Percentiles rank a stretch among this genome's conserved stretches.
These are phyloP conservation scores for Fraxinus pennsylvanica DNA, from an alignment of 257 asterid species.

Conservation along the genomic window DNA sequence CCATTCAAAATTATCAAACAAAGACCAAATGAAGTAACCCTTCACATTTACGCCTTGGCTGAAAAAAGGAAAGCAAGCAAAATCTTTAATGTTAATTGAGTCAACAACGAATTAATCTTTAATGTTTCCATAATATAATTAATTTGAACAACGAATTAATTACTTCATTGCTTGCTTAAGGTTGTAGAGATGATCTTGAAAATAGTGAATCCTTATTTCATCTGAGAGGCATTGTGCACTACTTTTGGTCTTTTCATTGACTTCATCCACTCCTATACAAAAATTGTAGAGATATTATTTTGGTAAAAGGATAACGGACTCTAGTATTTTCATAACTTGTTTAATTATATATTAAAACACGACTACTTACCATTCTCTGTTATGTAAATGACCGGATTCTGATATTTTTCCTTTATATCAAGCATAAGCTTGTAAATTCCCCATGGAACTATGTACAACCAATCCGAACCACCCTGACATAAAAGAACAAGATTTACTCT, in stretches of 20 bases:
- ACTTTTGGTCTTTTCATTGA: constrained; percentile 23
- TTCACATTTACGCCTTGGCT: constrained; percentile 35
- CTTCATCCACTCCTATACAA: constrained; percentile 31
- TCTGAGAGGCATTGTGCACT: constrained; percentile 24
- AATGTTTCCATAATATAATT: no score
- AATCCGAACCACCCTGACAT: constrained; percentile 32
- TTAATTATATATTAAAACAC: neutral
- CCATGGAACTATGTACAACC: constrained; percentile 40
- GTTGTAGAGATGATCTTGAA: constrained; percentile 41
- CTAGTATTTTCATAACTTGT: no score
- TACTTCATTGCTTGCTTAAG: constrained; percentile 47
- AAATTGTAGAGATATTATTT: no score
- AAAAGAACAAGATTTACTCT: neutral
- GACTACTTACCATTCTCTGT: constrained; percentile 20
- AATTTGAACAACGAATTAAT: constrained; percentile 5
- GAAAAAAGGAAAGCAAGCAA: neutral
- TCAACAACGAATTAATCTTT: constrained; percentile 7
- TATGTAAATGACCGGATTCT: constrained; percentile 33
- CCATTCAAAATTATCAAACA: constrained; percentile 58
- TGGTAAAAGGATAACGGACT: no score
- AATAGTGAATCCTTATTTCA: constrained; percentile 28
- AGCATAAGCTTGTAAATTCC: constrained; percentile 42
- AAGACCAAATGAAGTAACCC: constrained; percentile 61
- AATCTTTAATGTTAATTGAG: neutral
- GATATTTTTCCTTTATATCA: constrained; percentile 25